These are phyloP conservation scores for Ocimum tenuiflorum DNA, from an alignment of 257 asterid genomes.

Conservation along the genomic window DNA sequence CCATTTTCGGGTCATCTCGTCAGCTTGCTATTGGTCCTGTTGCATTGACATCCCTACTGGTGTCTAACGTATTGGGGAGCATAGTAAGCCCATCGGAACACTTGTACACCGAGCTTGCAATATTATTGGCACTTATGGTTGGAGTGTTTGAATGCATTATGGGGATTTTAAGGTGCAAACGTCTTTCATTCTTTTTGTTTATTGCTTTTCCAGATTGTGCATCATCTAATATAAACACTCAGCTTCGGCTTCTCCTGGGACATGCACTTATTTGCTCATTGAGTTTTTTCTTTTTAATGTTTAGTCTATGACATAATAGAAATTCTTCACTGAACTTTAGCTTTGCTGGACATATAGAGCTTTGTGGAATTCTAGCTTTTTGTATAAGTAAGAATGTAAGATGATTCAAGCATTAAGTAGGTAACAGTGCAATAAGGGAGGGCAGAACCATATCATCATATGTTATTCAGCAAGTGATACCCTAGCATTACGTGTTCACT, in stretches of 20 bases:
- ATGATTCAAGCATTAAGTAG: conserved; percentile 1
- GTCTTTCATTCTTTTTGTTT: conserved; percentile 17
- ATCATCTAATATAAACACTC: conserved; percentile 3
- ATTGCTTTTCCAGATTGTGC: conserved; percentile 1
- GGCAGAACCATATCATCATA: conserved; percentile 3
- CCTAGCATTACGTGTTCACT: conserved; percentile 1
- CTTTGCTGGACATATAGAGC: no score
- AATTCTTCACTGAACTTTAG: neutral
- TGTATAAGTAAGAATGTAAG: neutral
- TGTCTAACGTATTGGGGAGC: conserved; percentile 77
- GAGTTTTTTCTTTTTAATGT: neutral
- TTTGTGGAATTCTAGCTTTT: no score
- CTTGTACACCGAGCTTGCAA: conserved; percentile 92
- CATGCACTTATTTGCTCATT: neutral
- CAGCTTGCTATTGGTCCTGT: conserved; percentile 99
- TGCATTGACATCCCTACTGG: conserved; percentile 91
- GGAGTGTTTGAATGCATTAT: conserved; percentile 83
- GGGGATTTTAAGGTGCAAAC: conserved; percentile 79
- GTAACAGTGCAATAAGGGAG: conserved; percentile 3
- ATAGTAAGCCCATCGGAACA: conserved; percentile 75
- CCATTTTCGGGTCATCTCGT: conserved; percentile 94
- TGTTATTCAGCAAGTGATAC: no score
- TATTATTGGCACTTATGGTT: conserved; percentile 90
- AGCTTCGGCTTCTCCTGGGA: neutral
- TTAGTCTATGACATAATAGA: neutral